A percentile compares a stretch with the other conserved stretches of the same genome.
phyloP scores from a whole-genome alignment of 148 eudicot genomes.

The Bassia scoparia region DNA sequence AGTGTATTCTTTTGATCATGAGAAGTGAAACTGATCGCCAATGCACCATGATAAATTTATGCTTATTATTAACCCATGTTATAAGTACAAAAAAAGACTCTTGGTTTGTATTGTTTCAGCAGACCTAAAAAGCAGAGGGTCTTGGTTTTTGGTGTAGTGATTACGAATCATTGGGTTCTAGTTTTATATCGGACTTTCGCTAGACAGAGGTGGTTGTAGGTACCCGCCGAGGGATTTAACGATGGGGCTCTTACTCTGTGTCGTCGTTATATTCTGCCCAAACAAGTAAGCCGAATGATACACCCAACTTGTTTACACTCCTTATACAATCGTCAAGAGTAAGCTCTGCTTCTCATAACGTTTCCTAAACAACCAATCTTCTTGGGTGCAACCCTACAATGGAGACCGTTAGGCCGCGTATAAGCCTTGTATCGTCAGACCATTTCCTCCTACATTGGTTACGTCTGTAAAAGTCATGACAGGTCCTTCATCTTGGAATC shows the following conservation, averaged over 20 bases:
- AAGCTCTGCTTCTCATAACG: constrained; percentile 30
- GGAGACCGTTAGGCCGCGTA: constrained; percentile 22
- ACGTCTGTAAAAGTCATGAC: constrained; percentile 30
- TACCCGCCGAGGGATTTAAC: constrained; percentile 25
- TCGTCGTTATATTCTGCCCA: constrained; percentile 31
- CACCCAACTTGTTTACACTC: not conserved
- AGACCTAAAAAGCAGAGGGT: too few relatives aligned
- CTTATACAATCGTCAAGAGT: constrained; percentile 25
- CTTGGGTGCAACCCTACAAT: constrained; percentile 24
- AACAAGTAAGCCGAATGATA: constrained; percentile 28
- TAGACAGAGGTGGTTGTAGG: not conserved
- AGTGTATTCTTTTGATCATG: too few relatives aligned
- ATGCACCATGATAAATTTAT: too few relatives aligned
- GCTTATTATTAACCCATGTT: too few relatives aligned
- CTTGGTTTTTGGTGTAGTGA: too few relatives aligned
- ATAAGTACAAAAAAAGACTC: too few relatives aligned
- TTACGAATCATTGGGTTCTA: too few relatives aligned
- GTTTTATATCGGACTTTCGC: not conserved
- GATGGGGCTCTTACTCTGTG: constrained; percentile 39
- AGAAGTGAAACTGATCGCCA: too few relatives aligned
- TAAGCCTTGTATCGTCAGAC: constrained; percentile 25
- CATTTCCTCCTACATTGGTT: constrained; percentile 26
- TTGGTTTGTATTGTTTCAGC: too few relatives aligned
- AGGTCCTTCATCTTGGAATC: constrained; percentile 10
- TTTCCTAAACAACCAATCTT: constrained; percentile 27